Evolutionary conservation across 2,329 filamentous ascomycete genomes (phyloP).

Genomic region (Fusarium sp.): DNA sequence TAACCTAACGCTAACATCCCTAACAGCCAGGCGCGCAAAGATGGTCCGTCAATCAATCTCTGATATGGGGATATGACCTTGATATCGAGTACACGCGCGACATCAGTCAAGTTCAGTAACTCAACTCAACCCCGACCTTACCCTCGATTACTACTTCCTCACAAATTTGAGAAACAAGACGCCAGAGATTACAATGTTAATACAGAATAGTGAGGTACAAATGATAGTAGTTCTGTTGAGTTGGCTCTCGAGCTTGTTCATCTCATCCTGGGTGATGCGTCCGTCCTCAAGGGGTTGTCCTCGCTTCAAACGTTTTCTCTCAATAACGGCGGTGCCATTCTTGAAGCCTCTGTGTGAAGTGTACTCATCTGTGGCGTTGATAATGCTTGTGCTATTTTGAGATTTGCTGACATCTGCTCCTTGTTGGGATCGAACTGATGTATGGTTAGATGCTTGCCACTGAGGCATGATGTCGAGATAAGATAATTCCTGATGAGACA

Average conservation of each 20-base stretch:
- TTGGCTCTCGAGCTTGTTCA: neutral
- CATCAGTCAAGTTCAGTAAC: neutral
- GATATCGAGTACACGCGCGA: neutral
- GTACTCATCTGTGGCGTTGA: accelerated
- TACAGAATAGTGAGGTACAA: neutral
- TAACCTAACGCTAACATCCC: no score
- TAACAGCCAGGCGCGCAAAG: accelerated
- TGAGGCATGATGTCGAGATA: neutral
- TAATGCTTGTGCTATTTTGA: no score
- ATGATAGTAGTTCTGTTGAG: neutral
- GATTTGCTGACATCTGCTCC: neutral
- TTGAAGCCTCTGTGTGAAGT: no score
- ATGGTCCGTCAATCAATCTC: neutral
- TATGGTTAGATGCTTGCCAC: neutral
- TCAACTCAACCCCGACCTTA: accelerated
- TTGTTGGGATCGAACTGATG: accelerated
- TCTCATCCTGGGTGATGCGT: accelerated
- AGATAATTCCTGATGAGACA: neutral
- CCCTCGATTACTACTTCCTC: neutral
- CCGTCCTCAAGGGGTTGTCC: neutral
- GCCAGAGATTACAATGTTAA: accelerated
- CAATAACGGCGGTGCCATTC: accelerated
- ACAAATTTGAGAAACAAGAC: accelerated
- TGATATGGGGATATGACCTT: neutral
- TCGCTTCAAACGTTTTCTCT: accelerated